Evolutionary conservation across 1,284 basidiomycete species (phyloP).

Genomic region (Heliocybe sulcata): DNA sequence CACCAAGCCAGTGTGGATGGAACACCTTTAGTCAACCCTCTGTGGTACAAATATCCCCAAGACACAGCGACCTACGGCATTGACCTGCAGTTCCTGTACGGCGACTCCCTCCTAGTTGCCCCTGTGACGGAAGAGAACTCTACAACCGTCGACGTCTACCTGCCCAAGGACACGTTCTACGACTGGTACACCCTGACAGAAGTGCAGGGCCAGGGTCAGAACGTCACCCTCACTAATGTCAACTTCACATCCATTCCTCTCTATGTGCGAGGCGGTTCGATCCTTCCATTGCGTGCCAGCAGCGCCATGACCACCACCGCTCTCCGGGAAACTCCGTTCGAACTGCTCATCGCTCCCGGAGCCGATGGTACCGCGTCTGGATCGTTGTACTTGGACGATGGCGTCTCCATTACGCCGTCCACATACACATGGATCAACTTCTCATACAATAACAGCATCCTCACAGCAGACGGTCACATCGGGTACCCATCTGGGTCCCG

Average conservation of each 20-base stretch:
- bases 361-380: constrained; percentile 40
- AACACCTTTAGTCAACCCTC: constrained; percentile 52
- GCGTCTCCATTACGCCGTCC: constrained; percentile 41
- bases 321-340: constrained; percentile 49
- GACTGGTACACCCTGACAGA: constrained; percentile 47
- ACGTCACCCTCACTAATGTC: constrained; percentile 40
- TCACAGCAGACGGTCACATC: constrained; percentile 44
- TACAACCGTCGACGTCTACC: constrained; percentile 53
- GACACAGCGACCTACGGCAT: constrained; percentile 50
- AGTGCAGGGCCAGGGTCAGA: constrained; percentile 36
- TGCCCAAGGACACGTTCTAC: constrained; percentile 60
- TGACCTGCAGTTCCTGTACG: constrained; percentile 66
- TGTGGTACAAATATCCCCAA: constrained; percentile 61
- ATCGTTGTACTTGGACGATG: constrained; percentile 55
- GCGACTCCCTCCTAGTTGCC: constrained; percentile 58
- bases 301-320: constrained; percentile 54
- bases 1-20: constrained; percentile 52
- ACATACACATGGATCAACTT: constrained; percentile 38
- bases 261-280: constrained; percentile 50
- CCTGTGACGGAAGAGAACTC: constrained; percentile 59
- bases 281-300: constrained; percentile 47
- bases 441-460: constrained; percentile 29
- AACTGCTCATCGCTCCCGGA: constrained; percentile 53
- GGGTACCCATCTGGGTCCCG: constrained; percentile 38
- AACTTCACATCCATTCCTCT: constrained; percentile 55